A percentile compares a stretch with the other conserved stretches of the same genome.
Conservation (phyloP, 305 asterid species). For the Fraxinus sp. region DNA sequence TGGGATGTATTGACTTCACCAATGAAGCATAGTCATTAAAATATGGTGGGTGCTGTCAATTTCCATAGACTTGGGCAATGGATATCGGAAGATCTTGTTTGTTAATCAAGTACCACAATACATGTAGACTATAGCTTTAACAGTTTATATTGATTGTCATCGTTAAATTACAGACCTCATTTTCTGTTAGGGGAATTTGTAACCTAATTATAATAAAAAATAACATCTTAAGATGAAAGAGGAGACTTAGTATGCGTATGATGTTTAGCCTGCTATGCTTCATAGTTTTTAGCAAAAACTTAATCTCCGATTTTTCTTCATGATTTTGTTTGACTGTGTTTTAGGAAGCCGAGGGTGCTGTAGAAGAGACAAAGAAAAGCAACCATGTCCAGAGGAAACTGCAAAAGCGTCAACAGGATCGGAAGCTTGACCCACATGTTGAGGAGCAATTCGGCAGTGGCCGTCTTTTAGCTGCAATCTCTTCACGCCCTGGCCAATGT, state of each 20-base stretch:
- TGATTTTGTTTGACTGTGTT: not conserved
- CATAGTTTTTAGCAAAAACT: not conserved
- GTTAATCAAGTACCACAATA: not conserved
- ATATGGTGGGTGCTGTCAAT: not conserved
- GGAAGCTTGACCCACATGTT: slow-evolving; percentile 51
- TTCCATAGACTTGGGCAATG: not conserved
- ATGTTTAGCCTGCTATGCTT: not conserved
- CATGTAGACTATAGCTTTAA: not conserved
- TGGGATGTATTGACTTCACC: not conserved
- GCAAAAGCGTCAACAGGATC: slow-evolving; percentile 42
- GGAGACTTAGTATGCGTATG: not conserved
- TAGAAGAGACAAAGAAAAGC: slow-evolving; percentile 48
- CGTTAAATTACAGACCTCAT: not conserved
- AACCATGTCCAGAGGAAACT: slow-evolving; percentile 47
- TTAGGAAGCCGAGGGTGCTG: slow-evolving; percentile 39
- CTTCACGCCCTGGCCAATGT: slow-evolving; percentile 63
- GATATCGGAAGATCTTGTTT: not conserved
- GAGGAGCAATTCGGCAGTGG: slow-evolving; percentile 58
- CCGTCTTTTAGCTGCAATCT: slow-evolving; percentile 49
- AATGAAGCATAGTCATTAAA: not conserved
- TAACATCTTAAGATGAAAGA: not conserved
- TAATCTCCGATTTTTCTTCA: not conserved
- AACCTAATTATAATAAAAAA: not conserved
- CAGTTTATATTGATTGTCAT: not conserved
- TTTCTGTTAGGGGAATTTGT: not conserved